Base-by-base conservation (phyloP, 2,329 filamentous ascomycete genomes). In the Tolypocladium tundrense region DNA sequence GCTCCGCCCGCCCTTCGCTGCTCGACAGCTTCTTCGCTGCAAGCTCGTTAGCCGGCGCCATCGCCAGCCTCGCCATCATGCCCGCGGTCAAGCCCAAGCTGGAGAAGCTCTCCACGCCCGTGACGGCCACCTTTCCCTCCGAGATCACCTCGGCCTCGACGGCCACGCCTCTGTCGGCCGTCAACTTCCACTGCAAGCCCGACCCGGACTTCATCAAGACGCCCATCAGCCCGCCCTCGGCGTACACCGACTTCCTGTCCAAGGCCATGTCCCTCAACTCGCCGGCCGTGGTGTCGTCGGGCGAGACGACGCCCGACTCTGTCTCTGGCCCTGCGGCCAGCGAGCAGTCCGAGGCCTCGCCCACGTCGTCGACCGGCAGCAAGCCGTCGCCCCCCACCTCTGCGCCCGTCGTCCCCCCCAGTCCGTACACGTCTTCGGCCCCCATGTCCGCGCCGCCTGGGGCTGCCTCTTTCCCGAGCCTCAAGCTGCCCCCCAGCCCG, bases 231-330 rank as follows among this genome's bases (percentile, higher is more conserved):
- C 93, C 93, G 56, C 93, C 93, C 3, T 79, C 83, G 27, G 92
- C 93, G 59, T 97, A 97, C 70, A 88, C 90, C 64, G 91, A 97
- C 68, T 97, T 97, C 69, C 85, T 97, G 62, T 68, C 71, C 55
- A 93, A 91, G 75, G 86, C 87, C 60, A 85, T 95, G 74, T 87
- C 87, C 21, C 79, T 91, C 59, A 84, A 86, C 68, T 91, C 87
- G 62, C 88, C 89, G 10, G 81, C 86, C 45, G 75, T 77, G 55
- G 77, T 78, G 65, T 76, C 78, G 65, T 76, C 77, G 21, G 77
- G 75, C 58, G 77, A 78, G 62, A 78, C 71, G 55, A 77, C 78
- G 55, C 78, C 77, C 60, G 77, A 78, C 42, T 75, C 71, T 24
- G 70, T 69, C 40, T 79, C 86, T 56, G 81, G 83, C 43, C 81